Conservation (phyloP, 257 asterid species). For the Solanum virginianum region DNA sequence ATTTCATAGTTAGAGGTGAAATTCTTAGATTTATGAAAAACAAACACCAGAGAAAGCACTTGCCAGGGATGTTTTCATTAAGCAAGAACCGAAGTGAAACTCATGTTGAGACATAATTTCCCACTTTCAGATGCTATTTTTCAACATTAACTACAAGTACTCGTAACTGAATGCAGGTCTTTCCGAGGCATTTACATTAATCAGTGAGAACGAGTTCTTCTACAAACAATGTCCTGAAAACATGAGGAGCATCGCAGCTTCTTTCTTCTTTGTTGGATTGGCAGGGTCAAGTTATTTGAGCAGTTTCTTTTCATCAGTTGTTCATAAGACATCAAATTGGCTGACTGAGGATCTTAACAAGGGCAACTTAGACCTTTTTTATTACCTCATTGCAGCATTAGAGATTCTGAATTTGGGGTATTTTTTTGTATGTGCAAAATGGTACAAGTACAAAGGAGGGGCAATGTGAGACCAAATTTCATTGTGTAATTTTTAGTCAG, state of each 20-base stretch:
- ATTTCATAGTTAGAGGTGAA: neutral
- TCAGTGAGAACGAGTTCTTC: conserved; percentile 16
- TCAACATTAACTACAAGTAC: neutral
- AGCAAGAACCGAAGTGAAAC: neutral
- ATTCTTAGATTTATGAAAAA: neutral
- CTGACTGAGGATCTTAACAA: conserved; percentile 24
- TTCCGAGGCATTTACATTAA: conserved; percentile 10
- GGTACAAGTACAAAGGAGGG: conserved; percentile 16
- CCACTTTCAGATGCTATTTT: neutral
- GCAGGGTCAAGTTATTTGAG: conserved; percentile 9
- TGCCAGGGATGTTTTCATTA: neutral
- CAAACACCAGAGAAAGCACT: neutral
- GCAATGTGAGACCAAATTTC: neutral
- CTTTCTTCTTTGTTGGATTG: conserved; percentile 10
- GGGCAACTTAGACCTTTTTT: conserved; percentile 16
- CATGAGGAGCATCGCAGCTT: conserved; percentile 18
- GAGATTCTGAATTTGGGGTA: conserved; percentile 11
- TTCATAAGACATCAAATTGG: conserved; percentile 16
- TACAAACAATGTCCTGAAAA: conserved; percentile 19
- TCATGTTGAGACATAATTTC: neutral
- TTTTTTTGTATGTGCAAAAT: conserved; percentile 14
- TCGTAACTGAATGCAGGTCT: neutral
- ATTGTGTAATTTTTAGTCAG: neutral
- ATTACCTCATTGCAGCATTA: conserved; percentile 8
- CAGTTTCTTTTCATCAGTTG: conserved; percentile 7